phyloP scores from a whole-genome alignment of 2,329 filamentous ascomycete genomes.

The Fusarium gaditjirri region DNA sequence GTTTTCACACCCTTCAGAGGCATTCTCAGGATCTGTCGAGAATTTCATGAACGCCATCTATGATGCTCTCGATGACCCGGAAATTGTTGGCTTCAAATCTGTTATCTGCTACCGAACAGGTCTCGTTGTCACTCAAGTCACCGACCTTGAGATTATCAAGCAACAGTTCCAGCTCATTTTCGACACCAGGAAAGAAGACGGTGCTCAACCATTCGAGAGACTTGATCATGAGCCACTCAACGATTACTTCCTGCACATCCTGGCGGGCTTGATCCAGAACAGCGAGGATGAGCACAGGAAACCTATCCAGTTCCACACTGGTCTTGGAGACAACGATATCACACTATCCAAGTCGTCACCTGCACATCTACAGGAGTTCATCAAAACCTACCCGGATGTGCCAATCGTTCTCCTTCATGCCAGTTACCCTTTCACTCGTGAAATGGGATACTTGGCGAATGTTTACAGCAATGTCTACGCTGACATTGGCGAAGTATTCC shows the following conservation, averaged over 20 bases:
- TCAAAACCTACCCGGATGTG: constrained; percentile 73
- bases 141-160: constrained; percentile 55
- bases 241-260: constrained; percentile 73
- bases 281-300: constrained; percentile 64
- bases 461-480: constrained; percentile 84
- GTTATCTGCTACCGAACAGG: constrained; percentile 85
- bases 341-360: constrained; percentile 76
- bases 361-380: constrained; percentile 77
- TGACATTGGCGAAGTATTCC: constrained; percentile 86
- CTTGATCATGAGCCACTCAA: constrained; percentile 74
- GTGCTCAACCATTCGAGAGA: constrained; percentile 55
- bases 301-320: constrained; percentile 86
- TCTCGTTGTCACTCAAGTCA: constrained; percentile 64
- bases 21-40: constrained; percentile 49
- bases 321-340: constrained; percentile 83
- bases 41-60: constrained; percentile 59
- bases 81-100: constrained; percentile 84
- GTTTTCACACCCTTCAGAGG: constrained; percentile 42
- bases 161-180: constrained; percentile 54
- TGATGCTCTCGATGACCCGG: constrained; percentile 68
- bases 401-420: constrained; percentile 84
- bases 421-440: constrained; percentile 82
- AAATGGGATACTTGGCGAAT: constrained; percentile 80
- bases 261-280: constrained; percentile 67
- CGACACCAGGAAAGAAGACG: constrained; percentile 14